phyloP scores from a whole-genome alignment of 371 early-diverging fungal genomes.

The Syncephalastrum contaminatum region DNA sequence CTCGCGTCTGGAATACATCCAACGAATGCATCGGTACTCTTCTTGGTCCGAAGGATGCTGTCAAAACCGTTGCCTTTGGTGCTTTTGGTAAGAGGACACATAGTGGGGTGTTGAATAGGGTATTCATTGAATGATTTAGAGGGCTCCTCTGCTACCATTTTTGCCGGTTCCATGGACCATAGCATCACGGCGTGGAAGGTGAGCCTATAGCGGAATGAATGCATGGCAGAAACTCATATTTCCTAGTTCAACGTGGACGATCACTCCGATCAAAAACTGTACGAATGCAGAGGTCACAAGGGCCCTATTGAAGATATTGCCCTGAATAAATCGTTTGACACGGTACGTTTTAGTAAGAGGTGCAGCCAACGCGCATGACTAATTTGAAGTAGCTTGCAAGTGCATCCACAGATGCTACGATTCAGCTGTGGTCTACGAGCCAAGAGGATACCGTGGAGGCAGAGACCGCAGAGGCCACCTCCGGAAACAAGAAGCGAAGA shows the following conservation, averaged over 20 bases:
- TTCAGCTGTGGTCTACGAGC: constrained; percentile 78
- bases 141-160: constrained; percentile 11
- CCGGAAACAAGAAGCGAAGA: constrained; percentile 39
- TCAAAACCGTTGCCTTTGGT: constrained; percentile 62
- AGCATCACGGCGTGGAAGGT: constrained; percentile 28
- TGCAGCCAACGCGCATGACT: too few relatives aligned
- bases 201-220: background rate
- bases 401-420: constrained; percentile 76
- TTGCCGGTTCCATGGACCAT: constrained; percentile 52
- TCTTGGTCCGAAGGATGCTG: constrained; percentile 68
- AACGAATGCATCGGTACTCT: constrained; percentile 73
- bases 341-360: too few relatives aligned
- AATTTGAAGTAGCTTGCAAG: constrained; percentile 63
- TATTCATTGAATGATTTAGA: background rate
- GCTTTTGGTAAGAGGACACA: constrained; percentile 16
- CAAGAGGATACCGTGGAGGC: constrained; percentile 51
- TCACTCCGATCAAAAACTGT: constrained; percentile 28
- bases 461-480: constrained; percentile 50
- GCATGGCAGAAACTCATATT: too few relatives aligned
- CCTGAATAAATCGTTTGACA: constrained; percentile 24
- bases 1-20: constrained; percentile 79
- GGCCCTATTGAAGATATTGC: constrained; percentile 62
- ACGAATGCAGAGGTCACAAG: constrained; percentile 81
- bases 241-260: background rate
- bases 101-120: background rate